Evolutionary conservation across 2,329 filamentous ascomycete genomes (phyloP).

Genomic region (Zasmidium angulare): DNA sequence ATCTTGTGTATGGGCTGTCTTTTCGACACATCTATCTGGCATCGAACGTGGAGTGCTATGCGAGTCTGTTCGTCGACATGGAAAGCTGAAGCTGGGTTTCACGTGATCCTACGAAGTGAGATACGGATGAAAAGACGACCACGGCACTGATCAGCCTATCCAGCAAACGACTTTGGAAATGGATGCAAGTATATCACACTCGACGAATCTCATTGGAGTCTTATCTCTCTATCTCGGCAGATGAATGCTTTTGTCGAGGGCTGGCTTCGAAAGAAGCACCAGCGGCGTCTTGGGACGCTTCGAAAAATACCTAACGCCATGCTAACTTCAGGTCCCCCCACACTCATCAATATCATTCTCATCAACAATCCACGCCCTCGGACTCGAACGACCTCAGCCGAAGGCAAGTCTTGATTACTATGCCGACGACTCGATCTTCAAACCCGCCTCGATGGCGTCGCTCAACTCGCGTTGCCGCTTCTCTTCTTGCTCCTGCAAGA

Average conservation of each 20-base stretch:
- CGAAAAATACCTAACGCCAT: not conserved
- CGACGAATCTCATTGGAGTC: too few relatives aligned
- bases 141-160: too few relatives aligned
- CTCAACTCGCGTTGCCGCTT: conserved; percentile 61
- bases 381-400: conserved; percentile 3
- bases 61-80: too few relatives aligned
- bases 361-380: not conserved
- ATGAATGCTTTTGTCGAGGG: not conserved
- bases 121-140: too few relatives aligned
- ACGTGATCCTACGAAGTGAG: too few relatives aligned
- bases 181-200: too few relatives aligned
- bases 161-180: too few relatives aligned
- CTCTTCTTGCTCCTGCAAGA: conserved; percentile 69
- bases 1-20: too few relatives aligned
- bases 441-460: conserved; percentile 35
- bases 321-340: not conserved
- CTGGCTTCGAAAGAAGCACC: not conserved
- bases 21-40: too few relatives aligned
- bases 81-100: too few relatives aligned
- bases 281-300: not conserved
- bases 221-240: not conserved
- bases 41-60: too few relatives aligned
- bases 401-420: conserved; percentile 15
- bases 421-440: conserved; percentile 32
- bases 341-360: not conserved